phyloP scores from a whole-genome alignment of 768 basidiomycete species.

The Botryobasidium botryosum region DNA sequence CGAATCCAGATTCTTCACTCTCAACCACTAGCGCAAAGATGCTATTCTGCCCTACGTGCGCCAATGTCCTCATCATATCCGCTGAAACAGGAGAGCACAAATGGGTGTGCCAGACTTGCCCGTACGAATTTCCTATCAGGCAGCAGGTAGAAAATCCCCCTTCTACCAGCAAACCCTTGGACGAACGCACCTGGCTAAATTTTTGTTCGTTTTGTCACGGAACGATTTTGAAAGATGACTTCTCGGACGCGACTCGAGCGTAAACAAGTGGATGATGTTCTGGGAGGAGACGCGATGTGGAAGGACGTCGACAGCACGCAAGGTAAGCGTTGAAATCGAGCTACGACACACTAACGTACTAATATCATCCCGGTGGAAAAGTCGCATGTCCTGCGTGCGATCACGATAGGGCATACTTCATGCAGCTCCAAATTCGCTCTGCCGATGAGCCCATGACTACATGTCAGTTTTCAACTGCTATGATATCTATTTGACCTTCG shows the following conservation, averaged over 20 bases:
- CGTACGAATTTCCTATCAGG: slow-evolving; percentile 86
- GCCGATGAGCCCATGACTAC: slow-evolving; percentile 84
- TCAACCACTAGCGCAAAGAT: too few relatives aligned
- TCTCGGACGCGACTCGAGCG: slow-evolving; percentile 68
- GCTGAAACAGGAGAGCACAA: slow-evolving; percentile 70
- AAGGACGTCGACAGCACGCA: slow-evolving; percentile 79
- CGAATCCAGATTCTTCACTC: too few relatives aligned
- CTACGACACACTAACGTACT: not conserved
- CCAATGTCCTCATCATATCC: slow-evolving; percentile 70
- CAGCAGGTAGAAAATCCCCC: slow-evolving; percentile 68
- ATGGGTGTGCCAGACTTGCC: slow-evolving; percentile 86
- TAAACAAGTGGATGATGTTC: slow-evolving; percentile 90
- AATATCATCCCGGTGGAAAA: too few relatives aligned
- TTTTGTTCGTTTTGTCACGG: not conserved
- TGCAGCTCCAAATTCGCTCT: slow-evolving; percentile 89
- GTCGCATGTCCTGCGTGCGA: slow-evolving; percentile 68
- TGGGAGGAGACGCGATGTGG: slow-evolving; percentile 90
- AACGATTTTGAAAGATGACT: slow-evolving; percentile 50
- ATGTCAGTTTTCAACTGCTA: slow-evolving; percentile 19
- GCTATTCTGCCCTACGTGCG: slow-evolving; percentile 91
- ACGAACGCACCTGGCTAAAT: not conserved
- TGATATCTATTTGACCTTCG: not conserved
- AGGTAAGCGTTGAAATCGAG: slow-evolving; percentile 27
- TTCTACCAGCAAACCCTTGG: too few relatives aligned
- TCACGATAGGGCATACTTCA: slow-evolving; percentile 72